Conservation (phyloP, 2,329 filamentous ascomycete species). For the Clonostachys rhizophaga region DNA sequence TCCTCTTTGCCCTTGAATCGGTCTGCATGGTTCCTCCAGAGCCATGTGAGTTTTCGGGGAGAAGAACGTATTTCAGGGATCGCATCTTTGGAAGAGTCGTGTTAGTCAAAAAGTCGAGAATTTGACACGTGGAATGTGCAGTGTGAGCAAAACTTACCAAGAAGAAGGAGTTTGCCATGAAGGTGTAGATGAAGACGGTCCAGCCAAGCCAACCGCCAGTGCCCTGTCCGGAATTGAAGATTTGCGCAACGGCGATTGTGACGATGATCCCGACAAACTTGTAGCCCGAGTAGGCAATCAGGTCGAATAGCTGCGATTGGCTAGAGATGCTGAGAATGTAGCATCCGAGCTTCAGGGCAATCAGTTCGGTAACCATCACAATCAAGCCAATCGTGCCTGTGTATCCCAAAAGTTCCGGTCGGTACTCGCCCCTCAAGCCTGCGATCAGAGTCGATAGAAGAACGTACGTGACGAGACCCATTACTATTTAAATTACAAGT, state of each 20-base stretch:
- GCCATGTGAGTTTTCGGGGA: conserved; percentile 74
- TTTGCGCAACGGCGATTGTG: conserved; percentile 75
- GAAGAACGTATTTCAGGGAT: conserved; percentile 90
- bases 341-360: conserved; percentile 86
- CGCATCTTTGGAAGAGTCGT: conserved; percentile 58
- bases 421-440: conserved; percentile 84
- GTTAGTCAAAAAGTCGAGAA: not conserved
- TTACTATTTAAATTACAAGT: conserved; percentile 44
- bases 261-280: conserved; percentile 97
- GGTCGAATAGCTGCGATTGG: conserved; percentile 85
- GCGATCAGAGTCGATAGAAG: conserved; percentile 87
- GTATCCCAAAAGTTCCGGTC: conserved; percentile 87
- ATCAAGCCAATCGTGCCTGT: conserved; percentile 81
- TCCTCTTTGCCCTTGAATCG: conserved; percentile 80
- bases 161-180: conserved; percentile 91
- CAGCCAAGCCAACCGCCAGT: conserved; percentile 87
- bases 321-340: conserved; percentile 93
- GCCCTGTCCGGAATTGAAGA: conserved; percentile 72
- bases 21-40: conserved; percentile 60
- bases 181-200: conserved; percentile 86
- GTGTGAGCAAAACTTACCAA: conserved; percentile 54
- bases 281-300: conserved; percentile 96
- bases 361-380: conserved; percentile 81
- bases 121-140: not conserved
- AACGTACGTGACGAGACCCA: conserved; percentile 97